Percentiles rank a stretch among this genome's conserved stretches.
Conservation (phyloP, 2,329 filamentous ascomycete species). For the Colletotrichum musicola region DNA sequence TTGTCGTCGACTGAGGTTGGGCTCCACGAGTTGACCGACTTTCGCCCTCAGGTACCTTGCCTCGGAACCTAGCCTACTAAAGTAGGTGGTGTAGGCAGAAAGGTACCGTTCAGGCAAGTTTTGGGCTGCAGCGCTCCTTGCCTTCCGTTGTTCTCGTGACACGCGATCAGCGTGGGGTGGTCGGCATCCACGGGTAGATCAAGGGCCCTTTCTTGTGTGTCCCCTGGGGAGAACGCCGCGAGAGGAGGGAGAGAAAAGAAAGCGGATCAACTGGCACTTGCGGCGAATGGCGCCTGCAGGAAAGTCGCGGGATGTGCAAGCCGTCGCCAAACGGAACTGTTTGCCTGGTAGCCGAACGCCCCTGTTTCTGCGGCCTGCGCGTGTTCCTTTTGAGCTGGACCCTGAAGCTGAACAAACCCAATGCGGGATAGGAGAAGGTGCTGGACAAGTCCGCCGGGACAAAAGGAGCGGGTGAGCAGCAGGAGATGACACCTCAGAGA, state of each 20-base stretch:
- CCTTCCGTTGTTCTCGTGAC: constrained; percentile 27
- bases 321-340: constrained; percentile 35
- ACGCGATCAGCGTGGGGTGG: constrained; percentile 32
- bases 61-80: no score
- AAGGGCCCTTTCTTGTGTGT: background rate
- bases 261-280: background rate
- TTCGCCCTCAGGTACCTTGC: no score
- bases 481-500: constrained; percentile 29
- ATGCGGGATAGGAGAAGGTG: constrained; percentile 16
- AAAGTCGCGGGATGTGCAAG: constrained; percentile 18
- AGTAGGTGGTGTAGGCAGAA: no score
- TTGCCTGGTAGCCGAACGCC: constrained; percentile 35
- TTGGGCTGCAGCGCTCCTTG: no score
- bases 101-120: background rate
- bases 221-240: no score
- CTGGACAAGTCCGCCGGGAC: constrained; percentile 17
- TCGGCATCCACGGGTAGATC: constrained; percentile 19
- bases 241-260: background rate
- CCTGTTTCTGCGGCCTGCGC: constrained; percentile 27
- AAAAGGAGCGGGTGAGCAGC: constrained; percentile 1
- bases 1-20: background rate
- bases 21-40: background rate
- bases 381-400: constrained; percentile 30
- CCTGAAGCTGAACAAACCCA: constrained; percentile 28
- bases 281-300: constrained; percentile 3